Base-by-base conservation (phyloP, 2,329 filamentous ascomycete species). In the Elsinoe fawcettii region DNA sequence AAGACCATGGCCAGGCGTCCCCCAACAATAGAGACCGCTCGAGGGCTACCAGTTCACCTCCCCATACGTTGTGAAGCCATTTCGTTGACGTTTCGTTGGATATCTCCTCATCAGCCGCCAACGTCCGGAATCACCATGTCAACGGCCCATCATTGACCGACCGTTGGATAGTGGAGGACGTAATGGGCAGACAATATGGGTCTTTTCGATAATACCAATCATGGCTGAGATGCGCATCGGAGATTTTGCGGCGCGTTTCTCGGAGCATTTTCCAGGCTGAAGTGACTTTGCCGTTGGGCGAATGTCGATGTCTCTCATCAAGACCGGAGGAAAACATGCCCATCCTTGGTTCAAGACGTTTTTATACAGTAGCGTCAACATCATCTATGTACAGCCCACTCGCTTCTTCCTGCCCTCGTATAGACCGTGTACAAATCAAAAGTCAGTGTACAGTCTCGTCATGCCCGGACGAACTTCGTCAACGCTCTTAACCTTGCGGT, bases 391-490 rank as follows among this genome's bases (percentile, higher is more conserved):
- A 46, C 41, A 46, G 41, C 41, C 23, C 8, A n/a, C 41, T 25
- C 41, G 41, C 41, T 25, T 46, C 20, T 23, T 22, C 41, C 14
- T 25, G 41, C 41, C n/a, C 20, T 46, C 41, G 20, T 25, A 46
- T n/a, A n/a, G 34, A 23, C 41, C 12, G 18, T 9, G 6, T 18
- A 6, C 20, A 25, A 30, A 18, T 51, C 46, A 53, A 23, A 53
- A 39, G 22, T 53, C 49, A 8, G 49, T 53, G 32, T 53, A 53
- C 32, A 53, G 22, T 25, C 49, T 53, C 34, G 49, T 53, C 49
- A 53, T 53, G 14, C 30, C 49, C 5, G 49, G 49, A 8, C 49
- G 49, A 18, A 11, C 16, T 18, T 23, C 18, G 34, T 37, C 49
- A 39, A 53, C 49, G 34, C 49, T 53, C 32, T 37, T 20, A 7